Evolutionary conservation across 495 filamentous ascomycete genomes (phyloP).

Genomic region (Massariosphaeria phaeospora): DNA sequence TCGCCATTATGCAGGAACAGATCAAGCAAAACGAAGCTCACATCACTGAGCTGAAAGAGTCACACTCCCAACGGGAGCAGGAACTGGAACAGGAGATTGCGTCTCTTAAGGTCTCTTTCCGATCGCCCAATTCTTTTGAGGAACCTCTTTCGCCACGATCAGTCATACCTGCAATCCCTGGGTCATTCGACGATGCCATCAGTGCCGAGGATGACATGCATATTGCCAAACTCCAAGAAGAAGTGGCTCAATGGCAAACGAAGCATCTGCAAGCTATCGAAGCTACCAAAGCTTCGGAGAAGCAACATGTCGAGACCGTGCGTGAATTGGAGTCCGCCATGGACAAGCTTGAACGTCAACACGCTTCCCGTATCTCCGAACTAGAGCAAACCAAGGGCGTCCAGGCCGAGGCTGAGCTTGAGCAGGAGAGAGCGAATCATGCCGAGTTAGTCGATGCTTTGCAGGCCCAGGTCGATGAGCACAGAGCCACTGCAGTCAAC

Average conservation of each 20-base stretch:
- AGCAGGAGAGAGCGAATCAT: slow-evolving; percentile 55
- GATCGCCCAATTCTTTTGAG: not conserved
- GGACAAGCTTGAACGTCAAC: slow-evolving; percentile 37
- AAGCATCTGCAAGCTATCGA: slow-evolving; percentile 68
- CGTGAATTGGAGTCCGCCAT: slow-evolving; percentile 60
- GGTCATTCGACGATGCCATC: slow-evolving; percentile 32
- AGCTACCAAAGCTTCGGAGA: slow-evolving; percentile 68
- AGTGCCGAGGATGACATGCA: slow-evolving; percentile 39
- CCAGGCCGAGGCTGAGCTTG: slow-evolving; percentile 41
- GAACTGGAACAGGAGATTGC: slow-evolving; percentile 66
- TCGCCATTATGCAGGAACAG: slow-evolving; percentile 82
- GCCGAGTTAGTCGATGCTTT: slow-evolving; percentile 61
- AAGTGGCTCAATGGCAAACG: slow-evolving; percentile 67
- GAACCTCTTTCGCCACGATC: slow-evolving; percentile 25
- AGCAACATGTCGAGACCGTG: slow-evolving; percentile 65
- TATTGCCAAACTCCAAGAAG: slow-evolving; percentile 65
- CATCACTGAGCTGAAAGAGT: slow-evolving; percentile 67
- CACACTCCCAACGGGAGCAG: slow-evolving; percentile 65
- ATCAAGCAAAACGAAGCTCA: slow-evolving; percentile 78
- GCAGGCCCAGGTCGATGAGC: slow-evolving; percentile 70
- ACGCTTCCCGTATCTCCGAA: slow-evolving; percentile 31
- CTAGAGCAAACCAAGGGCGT: slow-evolving; percentile 26
- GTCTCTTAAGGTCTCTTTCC: slow-evolving; percentile 51
- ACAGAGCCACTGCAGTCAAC: slow-evolving; percentile 54
- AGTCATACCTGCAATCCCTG: slow-evolving; percentile 21